Base-by-base conservation (phyloP, 768 basidiomycete species). In the Lactarius deliciosus region DNA sequence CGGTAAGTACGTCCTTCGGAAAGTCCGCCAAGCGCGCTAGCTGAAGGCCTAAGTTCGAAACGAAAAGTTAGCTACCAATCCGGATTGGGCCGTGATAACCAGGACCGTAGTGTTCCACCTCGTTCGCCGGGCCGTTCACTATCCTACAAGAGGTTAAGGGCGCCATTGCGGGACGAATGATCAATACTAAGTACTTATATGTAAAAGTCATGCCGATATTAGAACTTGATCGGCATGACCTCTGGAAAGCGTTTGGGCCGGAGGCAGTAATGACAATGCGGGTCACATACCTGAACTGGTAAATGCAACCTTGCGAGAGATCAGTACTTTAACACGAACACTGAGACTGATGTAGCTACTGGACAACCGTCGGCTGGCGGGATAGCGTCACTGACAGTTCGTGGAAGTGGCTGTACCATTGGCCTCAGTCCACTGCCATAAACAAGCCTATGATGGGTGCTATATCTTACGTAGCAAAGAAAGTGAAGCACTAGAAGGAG, bases 1-100 rank as follows among this genome's bases (percentile, higher is more conserved):
- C 87, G 5, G 72, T 68, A 50, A 95, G 74, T 15, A 96, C 85
- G 57, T 90, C 84, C 0, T 75, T 68, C 0, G 96, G 96, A 0
- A 99, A 80, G 72, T 95, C 93, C 0, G 94, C 95, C 6, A 96
- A 82, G 57, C 86, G 85, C 15, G 96, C 95, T 32, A 98, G 83
- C 71, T 97, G 91, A 13, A 99, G 79, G 3, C 96, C 96, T 96
- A 34, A 18, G 16, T 53, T 58, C 8, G 15, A 10, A 40, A 69
- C 28, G 50, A n/a, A 41, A 43, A 64, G 22, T 57, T 43, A 60
- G 16, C 20, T 53, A 55, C 32, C 16, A 28, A 45, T 55, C 25
- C 13, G 10, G 57, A 11, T 20, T n/a, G 43, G 20, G 53, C 34
- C 1, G 43, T 18, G 57, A 47, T n/a, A 53, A 34, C 65, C 43